Evolutionary conservation across 2,329 filamentous ascomycete species (phyloP).

Genomic region (Colletotrichum graminicola): DNA sequence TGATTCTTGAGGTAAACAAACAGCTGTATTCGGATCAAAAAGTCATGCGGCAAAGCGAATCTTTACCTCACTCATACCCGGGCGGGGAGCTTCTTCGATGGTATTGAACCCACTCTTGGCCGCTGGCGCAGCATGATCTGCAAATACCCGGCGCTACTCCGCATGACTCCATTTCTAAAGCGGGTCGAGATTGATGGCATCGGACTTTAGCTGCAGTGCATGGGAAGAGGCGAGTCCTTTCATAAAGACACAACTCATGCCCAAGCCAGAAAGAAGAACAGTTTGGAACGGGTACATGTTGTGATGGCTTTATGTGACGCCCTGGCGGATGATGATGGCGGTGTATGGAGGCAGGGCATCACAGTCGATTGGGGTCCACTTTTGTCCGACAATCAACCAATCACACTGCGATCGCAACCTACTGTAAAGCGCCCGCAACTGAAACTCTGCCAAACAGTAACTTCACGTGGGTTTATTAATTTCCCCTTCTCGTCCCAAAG

Average conservation of each 20-base stretch:
- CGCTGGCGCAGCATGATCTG: constrained; percentile 7
- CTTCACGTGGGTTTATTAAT: constrained; percentile 8
- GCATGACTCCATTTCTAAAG: neutral
- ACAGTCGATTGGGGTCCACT: neutral
- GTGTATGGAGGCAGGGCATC: neutral
- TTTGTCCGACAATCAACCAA: constrained; percentile 6
- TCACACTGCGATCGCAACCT: constrained; percentile 8
- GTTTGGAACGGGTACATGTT: neutral
- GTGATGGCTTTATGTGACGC: neutral
- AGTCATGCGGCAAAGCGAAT: neutral
- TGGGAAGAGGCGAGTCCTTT: neutral
- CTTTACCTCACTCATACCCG: neutral
- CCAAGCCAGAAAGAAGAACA: neutral
- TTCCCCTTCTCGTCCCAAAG: neutral
- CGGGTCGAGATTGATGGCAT: neutral
- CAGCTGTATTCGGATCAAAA: neutral
- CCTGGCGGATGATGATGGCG: neutral
- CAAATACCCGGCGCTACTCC: neutral
- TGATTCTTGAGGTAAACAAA: neutral
- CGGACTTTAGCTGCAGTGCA: neutral
- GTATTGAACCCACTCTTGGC: neutral
- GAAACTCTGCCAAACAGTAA: neutral
- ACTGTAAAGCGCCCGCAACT: neutral
- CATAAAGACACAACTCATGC: neutral
- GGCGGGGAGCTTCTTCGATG: neutral